phyloP scores from a whole-genome alignment of 768 basidiomycete genomes.

The Hemileccinum impolitum region DNA sequence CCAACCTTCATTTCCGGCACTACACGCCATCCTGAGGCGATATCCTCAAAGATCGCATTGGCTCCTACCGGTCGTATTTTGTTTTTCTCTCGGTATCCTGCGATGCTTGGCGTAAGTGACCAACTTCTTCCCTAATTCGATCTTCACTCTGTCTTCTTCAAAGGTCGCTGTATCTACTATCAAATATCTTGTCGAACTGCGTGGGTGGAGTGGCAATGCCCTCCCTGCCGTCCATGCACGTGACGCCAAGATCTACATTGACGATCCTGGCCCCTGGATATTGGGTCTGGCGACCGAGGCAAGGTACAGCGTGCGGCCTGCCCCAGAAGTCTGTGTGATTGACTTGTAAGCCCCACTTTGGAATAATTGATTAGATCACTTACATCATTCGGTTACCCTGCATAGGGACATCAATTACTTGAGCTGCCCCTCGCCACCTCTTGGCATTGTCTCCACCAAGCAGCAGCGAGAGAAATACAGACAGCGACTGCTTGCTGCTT shows the following conservation, averaged over 20 bases:
- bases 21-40: background rate
- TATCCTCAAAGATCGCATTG: conserved; percentile 61
- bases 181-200: conserved; percentile 87
- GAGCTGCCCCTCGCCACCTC: conserved; percentile 80
- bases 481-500: conserved; percentile 68
- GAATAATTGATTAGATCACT: conserved; percentile 1
- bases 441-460: conserved; percentile 69
- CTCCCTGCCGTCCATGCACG: conserved; percentile 80
- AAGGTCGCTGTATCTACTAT: conserved; percentile 87
- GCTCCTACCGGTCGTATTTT: conserved; percentile 83
- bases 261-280: conserved; percentile 97
- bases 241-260: conserved; percentile 90
- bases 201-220: conserved; percentile 90
- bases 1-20: background rate
- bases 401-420: conserved; percentile 76
- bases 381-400: conserved; percentile 1
- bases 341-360: conserved; percentile 60
- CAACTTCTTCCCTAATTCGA: background rate
- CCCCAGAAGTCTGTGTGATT: conserved; percentile 81
- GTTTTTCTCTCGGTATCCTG: conserved; percentile 85
- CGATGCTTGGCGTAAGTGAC: conserved; percentile 76
- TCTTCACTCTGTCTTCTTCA: conserved; percentile 4
- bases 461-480: conserved; percentile 80
- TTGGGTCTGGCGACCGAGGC: conserved; percentile 86
- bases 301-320: conserved; percentile 68